phyloP scores from a whole-genome alignment of 2,329 filamentous ascomycete species.

The Cordyceps fumosorosea region DNA sequence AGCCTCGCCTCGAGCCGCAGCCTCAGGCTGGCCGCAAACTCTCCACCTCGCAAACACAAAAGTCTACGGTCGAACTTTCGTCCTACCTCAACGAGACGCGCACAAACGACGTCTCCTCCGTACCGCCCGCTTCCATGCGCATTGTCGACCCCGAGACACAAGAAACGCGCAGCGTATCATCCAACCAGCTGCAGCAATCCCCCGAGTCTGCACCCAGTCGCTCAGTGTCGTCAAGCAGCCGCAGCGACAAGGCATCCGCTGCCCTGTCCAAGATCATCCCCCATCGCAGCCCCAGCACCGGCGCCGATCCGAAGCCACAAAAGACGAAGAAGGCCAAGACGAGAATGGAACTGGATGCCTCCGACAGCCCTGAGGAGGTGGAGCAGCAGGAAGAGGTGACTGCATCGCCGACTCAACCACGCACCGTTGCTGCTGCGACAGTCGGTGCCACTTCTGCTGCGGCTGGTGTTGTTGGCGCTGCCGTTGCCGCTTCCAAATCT shows the following conservation, averaged over 20 bases:
- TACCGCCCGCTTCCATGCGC: constrained; percentile 51
- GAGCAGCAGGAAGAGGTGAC: constrained; percentile 12
- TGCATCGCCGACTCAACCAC: neutral
- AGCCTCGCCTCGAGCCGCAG: constrained; percentile 43
- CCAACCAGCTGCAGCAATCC: constrained; percentile 22
- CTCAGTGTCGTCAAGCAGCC: constrained; percentile 21
- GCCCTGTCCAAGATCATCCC: constrained; percentile 36
- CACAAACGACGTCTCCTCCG: constrained; percentile 47
- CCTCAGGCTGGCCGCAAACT: constrained; percentile 30
- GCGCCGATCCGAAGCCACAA: constrained; percentile 44
- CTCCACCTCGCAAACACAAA: constrained; percentile 22
- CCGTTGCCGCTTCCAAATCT: neutral
- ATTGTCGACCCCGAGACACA: constrained; percentile 49
- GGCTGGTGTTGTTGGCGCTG: neutral
- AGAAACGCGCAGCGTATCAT: constrained; percentile 33
- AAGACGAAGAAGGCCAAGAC: constrained; percentile 46
- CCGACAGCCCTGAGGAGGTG: constrained; percentile 48
- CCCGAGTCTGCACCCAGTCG: constrained; percentile 25
- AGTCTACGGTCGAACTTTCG: constrained; percentile 34
- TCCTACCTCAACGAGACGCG: constrained; percentile 38
- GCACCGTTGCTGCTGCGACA: constrained; percentile 26
- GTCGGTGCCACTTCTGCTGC: constrained; percentile 25
- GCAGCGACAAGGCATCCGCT: constrained; percentile 21
- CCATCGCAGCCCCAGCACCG: constrained; percentile 26
- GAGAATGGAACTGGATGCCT: constrained; percentile 63